A percentile compares a stretch with the other conserved stretches of the same genome.
Evolutionary conservation across 1,284 basidiomycete genomes (phyloP).

Genomic region (Apiotrichum laibachii): DNA sequence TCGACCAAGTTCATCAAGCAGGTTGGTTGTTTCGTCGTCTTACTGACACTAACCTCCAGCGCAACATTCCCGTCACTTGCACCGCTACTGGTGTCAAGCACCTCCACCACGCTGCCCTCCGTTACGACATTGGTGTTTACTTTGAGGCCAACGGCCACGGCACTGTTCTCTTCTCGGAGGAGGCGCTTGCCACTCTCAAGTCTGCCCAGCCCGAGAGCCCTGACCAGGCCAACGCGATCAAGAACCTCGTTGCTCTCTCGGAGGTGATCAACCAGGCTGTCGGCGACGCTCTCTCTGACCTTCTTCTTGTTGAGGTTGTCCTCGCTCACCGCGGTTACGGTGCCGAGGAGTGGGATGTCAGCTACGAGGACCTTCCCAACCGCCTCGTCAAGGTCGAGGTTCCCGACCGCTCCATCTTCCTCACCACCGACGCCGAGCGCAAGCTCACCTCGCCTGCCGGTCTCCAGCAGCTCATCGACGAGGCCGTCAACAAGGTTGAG

Average conservation of each 20-base stretch:
- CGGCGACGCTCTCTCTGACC: slow-evolving; percentile 93
- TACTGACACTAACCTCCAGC: slow-evolving; percentile 18
- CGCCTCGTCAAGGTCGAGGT: slow-evolving; percentile 95
- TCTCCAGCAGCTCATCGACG: slow-evolving; percentile 83
- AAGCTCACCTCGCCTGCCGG: slow-evolving; percentile 75
- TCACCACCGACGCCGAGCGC: slow-evolving; percentile 91
- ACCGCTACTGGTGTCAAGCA: slow-evolving; percentile 98
- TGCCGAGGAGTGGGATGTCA: slow-evolving; percentile 84
- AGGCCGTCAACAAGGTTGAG: slow-evolving; percentile 73
- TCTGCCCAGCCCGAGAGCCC: slow-evolving; percentile 71
- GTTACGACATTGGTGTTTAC: slow-evolving; percentile 93
- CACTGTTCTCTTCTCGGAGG: slow-evolving; percentile 87
- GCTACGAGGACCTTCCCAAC: slow-evolving; percentile 94
- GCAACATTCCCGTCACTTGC: slow-evolving; percentile 79
- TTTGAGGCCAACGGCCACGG: slow-evolving; percentile 99
- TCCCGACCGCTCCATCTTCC: slow-evolving; percentile 76
- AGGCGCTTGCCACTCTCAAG: slow-evolving; percentile 63
- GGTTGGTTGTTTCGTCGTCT: slow-evolving; percentile 54
- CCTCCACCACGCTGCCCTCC: slow-evolving; percentile 93
- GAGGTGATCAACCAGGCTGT: slow-evolving; percentile 97
- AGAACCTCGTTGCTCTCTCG: slow-evolving; percentile 71
- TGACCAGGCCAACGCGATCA: slow-evolving; percentile 72
- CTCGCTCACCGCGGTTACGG: slow-evolving; percentile 82
- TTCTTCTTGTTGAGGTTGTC: slow-evolving; percentile 92
- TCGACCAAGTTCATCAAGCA: slow-evolving; percentile 88